These are phyloP conservation scores for Aureobasidium mangrovei DNA, from an alignment of 2,329 filamentous ascomycete genomes.

Conservation along the genomic window DNA sequence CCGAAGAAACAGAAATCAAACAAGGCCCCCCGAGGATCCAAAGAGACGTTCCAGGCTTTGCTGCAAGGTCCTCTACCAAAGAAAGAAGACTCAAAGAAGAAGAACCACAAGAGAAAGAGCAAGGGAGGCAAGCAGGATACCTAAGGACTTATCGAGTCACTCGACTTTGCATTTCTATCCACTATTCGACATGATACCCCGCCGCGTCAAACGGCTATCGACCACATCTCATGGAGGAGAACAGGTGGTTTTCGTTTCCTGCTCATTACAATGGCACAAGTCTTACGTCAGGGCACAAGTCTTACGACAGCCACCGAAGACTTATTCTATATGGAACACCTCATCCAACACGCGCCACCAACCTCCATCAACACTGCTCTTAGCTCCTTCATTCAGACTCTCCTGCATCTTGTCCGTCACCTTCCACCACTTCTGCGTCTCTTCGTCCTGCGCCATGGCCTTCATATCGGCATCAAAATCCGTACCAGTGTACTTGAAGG, in stretches of 20 bases:
- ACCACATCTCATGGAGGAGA: too few relatives aligned
- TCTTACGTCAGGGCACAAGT: too few relatives aligned
- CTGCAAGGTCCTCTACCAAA: constrained; percentile 22
- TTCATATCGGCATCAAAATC: constrained; percentile 68
- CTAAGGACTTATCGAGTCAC: neutral
- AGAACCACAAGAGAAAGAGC: constrained; percentile 23
- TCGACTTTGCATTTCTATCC: neutral
- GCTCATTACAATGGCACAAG: too few relatives aligned
- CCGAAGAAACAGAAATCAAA: constrained; percentile 16
- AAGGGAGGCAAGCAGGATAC: constrained; percentile 18
- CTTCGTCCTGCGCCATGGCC: constrained; percentile 62
- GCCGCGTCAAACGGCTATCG: too few relatives aligned
- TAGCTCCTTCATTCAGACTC: constrained; percentile 49
- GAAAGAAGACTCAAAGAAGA: constrained; percentile 20
- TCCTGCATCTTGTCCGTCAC: constrained; percentile 72
- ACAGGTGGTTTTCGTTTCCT: too few relatives aligned
- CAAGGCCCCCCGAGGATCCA: constrained; percentile 11
- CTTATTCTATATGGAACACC: constrained; percentile 53
- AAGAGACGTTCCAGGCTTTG: constrained; percentile 20
- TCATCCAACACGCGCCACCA: constrained; percentile 65
- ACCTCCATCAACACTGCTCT: constrained; percentile 45
- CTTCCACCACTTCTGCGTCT: constrained; percentile 69
- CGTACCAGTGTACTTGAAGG: constrained; percentile 69
- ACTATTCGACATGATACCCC: neutral
- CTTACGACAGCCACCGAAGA: too few relatives aligned